Evolutionary conservation across 2,329 filamentous ascomycete genomes (phyloP), one percentile per base, ranked within the genome.

Genomic region (Tolypocladium endophyticum): DNA sequence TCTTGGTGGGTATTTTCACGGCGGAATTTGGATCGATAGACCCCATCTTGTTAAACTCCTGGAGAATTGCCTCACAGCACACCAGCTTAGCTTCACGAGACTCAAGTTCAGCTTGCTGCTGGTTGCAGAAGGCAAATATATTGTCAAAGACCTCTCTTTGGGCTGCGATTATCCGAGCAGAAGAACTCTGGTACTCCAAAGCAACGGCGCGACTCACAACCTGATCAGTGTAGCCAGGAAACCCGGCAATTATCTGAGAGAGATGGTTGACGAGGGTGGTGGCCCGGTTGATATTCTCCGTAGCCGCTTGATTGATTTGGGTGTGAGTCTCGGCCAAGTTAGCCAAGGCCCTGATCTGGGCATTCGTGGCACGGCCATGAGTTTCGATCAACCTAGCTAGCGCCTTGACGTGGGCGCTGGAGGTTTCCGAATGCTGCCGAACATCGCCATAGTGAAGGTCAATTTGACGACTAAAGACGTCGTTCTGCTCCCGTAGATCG

Each of bases 401-500:
- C 0, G 65, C 58, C 1, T 62, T 58, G 3, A 65, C 58, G 4
- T 66, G 64, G 2, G 56, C 58, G 12, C 64, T 56, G 45, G 65
- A 56, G 11, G 59, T 56, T 1, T 66, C 61, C 1, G 61, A 59
- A 16, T 68, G 61, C 12, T 65, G 63, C 36, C 65, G 59, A 38
- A 69, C 60, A 2, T 62, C 61, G 2, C 53, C 59, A 5, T 62
- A 65, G 16, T 71, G 66, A 5, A 67, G 50, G 18, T 70, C 65
- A n/a, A 71, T 62, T 45, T 70, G 69, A 8, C 67, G 65, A n/a
- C 63, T 64, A 50, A 70, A 57, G 11, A 38, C 60, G 38, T 64
- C 63, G 38, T 68, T 67, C 55, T 72, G 70, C n/a, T 68, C 60
- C 2, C 65, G 56, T 3, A 68, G 43, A 18, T 67, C 64, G 1